Evolutionary conservation across 306 rosid genomes (phyloP).

Genomic region (Vigna mungo): DNA sequence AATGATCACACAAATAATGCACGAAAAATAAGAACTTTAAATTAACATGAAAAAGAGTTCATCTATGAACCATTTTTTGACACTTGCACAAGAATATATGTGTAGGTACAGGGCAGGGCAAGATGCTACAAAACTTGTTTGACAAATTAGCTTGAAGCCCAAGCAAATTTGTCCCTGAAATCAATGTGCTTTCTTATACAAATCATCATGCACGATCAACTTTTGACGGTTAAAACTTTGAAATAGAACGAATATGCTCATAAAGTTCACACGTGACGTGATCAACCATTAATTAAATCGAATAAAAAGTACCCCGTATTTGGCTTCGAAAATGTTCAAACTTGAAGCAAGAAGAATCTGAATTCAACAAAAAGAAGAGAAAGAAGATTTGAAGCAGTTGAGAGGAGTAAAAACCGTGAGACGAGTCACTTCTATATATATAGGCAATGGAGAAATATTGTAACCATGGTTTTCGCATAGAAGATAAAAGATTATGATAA

Average conservation of each 20-base stretch:
- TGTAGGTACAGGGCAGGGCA: background rate
- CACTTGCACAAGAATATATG: background rate
- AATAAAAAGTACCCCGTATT: background rate
- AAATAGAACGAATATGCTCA: conserved; percentile 28
- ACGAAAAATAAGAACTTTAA: background rate
- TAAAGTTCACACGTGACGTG: background rate
- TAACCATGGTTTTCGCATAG: too few relatives aligned
- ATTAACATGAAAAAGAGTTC: background rate
- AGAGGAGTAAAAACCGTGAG: too few relatives aligned
- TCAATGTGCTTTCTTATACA: background rate
- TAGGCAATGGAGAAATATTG: too few relatives aligned
- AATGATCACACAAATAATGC: background rate
- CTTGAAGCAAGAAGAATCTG: background rate
- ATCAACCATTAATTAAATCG: background rate
- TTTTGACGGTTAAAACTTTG: conserved; percentile 22
- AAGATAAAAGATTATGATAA: background rate
- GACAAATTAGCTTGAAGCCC: conserved; percentile 7
- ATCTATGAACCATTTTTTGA: background rate
- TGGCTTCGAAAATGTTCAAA: background rate
- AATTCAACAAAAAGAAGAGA: background rate
- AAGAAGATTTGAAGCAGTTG: background rate
- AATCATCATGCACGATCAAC: conserved; percentile 18
- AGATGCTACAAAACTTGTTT: conserved; percentile 26
- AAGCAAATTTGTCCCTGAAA: conserved; percentile 12
- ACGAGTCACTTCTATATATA: too few relatives aligned